Conservation (phyloP, 176 grass and related monocot genomes). For the Zizania latifolia region DNA sequence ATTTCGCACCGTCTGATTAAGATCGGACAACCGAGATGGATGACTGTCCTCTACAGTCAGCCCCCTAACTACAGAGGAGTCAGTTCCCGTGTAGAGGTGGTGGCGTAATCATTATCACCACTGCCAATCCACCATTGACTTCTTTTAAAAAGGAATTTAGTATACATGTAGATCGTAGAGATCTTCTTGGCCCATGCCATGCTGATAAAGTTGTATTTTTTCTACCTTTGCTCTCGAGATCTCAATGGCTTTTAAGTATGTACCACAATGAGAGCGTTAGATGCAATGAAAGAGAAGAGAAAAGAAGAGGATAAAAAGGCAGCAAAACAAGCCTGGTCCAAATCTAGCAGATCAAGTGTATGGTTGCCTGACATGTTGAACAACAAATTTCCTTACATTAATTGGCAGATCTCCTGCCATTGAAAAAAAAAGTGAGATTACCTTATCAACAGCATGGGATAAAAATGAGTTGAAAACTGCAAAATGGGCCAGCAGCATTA, state of each 20-base stretch:
- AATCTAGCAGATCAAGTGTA: neutral
- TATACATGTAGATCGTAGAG: too few relatives aligned
- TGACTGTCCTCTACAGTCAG: too few relatives aligned
- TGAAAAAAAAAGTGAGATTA: neutral
- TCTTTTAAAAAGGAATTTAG: too few relatives aligned
- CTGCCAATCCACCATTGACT: too few relatives aligned
- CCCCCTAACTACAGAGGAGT: too few relatives aligned
- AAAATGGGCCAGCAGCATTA: neutral
- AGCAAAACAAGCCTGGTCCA: neutral
- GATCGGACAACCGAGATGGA: too few relatives aligned
- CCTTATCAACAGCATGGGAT: neutral
- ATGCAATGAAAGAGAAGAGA: neutral
- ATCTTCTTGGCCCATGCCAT: neutral
- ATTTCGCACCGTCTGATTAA: too few relatives aligned
- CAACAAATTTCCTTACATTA: neutral
- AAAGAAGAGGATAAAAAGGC: neutral
- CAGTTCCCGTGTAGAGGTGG: too few relatives aligned
- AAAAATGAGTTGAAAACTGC: neutral
- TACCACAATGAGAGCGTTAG: neutral
- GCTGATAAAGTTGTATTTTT: neutral
- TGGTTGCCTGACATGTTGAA: neutral
- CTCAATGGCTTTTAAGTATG: neutral
- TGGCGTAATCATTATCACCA: too few relatives aligned
- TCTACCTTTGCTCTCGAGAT: neutral
- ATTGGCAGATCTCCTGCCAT: neutral